Percentiles rank a stretch among this genome's conserved stretches.
Evolutionary conservation across 2,329 filamentous ascomycete species (phyloP).

Genomic region (Fusarium longipes): DNA sequence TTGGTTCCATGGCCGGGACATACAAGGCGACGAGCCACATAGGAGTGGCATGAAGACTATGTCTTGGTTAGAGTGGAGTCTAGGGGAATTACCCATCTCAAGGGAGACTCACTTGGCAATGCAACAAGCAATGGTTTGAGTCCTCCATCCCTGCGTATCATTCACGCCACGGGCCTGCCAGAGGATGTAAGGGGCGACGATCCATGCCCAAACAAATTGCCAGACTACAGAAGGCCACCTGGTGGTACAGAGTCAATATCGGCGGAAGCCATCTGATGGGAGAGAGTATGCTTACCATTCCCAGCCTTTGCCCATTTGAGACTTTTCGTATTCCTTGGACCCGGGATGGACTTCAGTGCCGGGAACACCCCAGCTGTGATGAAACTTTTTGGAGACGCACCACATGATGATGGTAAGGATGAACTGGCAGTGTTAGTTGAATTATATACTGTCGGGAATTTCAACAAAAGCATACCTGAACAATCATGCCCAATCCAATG

Average conservation of each 20-base stretch:
- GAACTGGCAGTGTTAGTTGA: slow-evolving; percentile 56
- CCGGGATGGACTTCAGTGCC: slow-evolving; percentile 68
- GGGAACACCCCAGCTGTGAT: slow-evolving; percentile 68
- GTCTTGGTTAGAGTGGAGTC: slow-evolving; percentile 20
- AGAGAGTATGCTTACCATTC: slow-evolving; percentile 68
- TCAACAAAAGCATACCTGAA: slow-evolving; percentile 60
- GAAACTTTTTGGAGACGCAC: slow-evolving; percentile 73
- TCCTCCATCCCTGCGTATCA: slow-evolving; percentile 74
- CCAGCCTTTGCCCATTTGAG: slow-evolving; percentile 64
- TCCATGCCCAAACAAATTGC: slow-evolving; percentile 73
- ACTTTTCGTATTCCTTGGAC: slow-evolving; percentile 62
- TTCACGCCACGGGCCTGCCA: slow-evolving; percentile 70
- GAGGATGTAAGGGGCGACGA: slow-evolving; percentile 70
- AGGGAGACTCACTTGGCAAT: slow-evolving; percentile 55
- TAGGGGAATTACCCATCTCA: not conserved
- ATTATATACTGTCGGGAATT: fast-evolving
- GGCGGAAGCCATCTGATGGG: not conserved
- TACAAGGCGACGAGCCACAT: slow-evolving; percentile 73
- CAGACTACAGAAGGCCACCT: slow-evolving; percentile 72
- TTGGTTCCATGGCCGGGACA: slow-evolving; percentile 59
- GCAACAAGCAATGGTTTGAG: slow-evolving; percentile 68
- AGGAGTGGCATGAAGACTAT: slow-evolving; percentile 71
- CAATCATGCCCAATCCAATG: slow-evolving; percentile 64
- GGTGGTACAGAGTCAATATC: not conserved
- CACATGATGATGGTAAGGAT: slow-evolving; percentile 69